Evolutionary conservation across 2,329 filamentous ascomycete genomes (phyloP).

Genomic region (Verticillium nonalfalfae): DNA sequence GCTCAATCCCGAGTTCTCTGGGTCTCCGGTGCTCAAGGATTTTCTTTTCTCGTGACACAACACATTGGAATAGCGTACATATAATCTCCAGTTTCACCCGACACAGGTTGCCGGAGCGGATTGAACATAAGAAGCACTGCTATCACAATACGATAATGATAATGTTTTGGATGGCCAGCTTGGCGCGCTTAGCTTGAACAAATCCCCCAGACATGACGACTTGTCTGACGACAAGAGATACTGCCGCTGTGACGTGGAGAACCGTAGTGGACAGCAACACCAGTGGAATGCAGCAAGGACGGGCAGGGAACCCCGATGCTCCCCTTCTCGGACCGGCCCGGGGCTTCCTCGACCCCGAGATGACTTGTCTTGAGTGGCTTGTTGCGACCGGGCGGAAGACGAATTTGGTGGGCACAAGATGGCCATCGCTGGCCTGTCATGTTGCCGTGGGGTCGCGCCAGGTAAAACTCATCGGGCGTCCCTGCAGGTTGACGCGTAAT

Average conservation of each 20-base stretch:
- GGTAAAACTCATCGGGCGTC: conserved; percentile 3
- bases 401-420: background rate
- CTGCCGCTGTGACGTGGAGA: background rate
- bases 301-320: background rate
- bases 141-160: conserved; percentile 6
- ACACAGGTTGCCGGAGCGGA: background rate
- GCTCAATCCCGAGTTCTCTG: conserved; percentile 88
- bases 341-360: background rate
- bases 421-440: background rate
- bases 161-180: conserved; percentile 2
- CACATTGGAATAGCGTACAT: background rate
- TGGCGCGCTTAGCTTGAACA: background rate
- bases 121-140: background rate
- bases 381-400: background rate
- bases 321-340: background rate
- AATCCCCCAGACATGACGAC: background rate
- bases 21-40: conserved; percentile 84
- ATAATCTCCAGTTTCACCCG: background rate
- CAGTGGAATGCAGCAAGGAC: background rate
- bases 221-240: background rate
- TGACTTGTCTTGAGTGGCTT: background rate
- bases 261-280: background rate
- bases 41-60: conserved; percentile 65
- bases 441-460: background rate
- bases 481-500: conserved; percentile 10